Percentiles rank a stretch among this genome's conserved stretches.
phyloP scores from a whole-genome alignment of 495 filamentous ascomycete genomes.

The Astrothelium subdiscretum region DNA sequence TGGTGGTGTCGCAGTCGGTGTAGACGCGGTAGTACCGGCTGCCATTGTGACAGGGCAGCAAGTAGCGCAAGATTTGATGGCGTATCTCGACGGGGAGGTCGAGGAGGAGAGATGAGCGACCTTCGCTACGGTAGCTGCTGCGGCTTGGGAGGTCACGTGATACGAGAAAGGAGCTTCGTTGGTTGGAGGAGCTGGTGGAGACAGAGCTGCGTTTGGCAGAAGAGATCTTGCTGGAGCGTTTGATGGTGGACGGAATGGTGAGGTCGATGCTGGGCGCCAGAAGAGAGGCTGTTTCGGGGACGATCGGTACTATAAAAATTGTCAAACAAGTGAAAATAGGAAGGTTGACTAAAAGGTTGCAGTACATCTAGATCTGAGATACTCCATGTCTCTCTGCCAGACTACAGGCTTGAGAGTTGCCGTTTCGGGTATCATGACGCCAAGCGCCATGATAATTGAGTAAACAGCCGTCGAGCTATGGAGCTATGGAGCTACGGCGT shows the following conservation, averaged over 20 bases:
- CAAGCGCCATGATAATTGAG: not conserved
- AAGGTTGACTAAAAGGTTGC: not conserved
- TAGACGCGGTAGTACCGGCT: slow-evolving; percentile 7
- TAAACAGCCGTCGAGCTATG: not conserved
- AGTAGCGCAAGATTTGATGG: slow-evolving; percentile 25
- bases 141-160: not conserved
- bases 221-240: not conserved
- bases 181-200: not conserved
- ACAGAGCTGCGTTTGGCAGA: not conserved
- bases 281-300: not conserved
- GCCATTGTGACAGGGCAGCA: slow-evolving; percentile 18
- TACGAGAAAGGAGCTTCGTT: not conserved
- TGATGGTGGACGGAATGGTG: not conserved
- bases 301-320: not conserved
- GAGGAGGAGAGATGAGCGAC: slow-evolving; percentile 15
- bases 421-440: slow-evolving; percentile 1
- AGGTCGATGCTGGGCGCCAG: not conserved
- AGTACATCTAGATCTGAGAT: not conserved
- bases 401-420: slow-evolving; percentile 1
- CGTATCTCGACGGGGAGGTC: slow-evolving; percentile 30
- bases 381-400: slow-evolving; percentile 1
- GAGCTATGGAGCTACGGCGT: not conserved
- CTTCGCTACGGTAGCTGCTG: not conserved
- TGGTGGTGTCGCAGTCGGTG: slow-evolving; percentile 18
- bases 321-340: not conserved